Evolutionary conservation across 1,284 basidiomycete genomes (phyloP).

Genomic region (Cryptococcus hybrid): DNA sequence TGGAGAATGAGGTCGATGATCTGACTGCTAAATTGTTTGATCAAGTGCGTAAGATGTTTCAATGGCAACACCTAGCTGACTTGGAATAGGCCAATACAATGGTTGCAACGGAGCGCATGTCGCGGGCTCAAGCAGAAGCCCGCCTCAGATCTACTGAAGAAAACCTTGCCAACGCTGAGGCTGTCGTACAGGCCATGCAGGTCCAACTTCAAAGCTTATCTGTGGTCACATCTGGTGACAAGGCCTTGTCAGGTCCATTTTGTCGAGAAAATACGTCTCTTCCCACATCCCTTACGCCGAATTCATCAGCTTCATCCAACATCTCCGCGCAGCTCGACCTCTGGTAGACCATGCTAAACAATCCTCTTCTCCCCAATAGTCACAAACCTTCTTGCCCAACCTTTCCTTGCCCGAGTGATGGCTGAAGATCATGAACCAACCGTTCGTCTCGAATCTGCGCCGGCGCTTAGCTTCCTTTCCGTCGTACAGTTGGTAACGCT

Average conservation of each 20-base stretch:
- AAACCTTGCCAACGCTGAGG: constrained; percentile 78
- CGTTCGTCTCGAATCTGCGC: constrained; percentile 86
- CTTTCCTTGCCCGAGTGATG: constrained; percentile 78
- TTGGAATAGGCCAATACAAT: constrained; percentile 71
- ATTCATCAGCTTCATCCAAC: constrained; percentile 75
- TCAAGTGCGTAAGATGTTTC: constrained; percentile 48
- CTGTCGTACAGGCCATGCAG: constrained; percentile 80
- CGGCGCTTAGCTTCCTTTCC: constrained; percentile 91
- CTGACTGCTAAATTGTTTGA: constrained; percentile 83
- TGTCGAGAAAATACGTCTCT: constrained; percentile 56
- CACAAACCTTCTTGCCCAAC: constrained; percentile 68
- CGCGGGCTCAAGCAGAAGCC: constrained; percentile 70
- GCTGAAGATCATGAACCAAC: constrained; percentile 94
- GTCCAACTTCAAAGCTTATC: constrained; percentile 70
- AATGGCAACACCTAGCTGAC: constrained; percentile 2
- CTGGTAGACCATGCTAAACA: constrained; percentile 50
- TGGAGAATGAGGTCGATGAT: constrained; percentile 90
- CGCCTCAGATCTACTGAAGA: constrained; percentile 78
- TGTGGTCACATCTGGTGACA: not conserved
- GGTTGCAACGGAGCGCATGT: constrained; percentile 86
- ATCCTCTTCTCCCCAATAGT: constrained; percentile 60
- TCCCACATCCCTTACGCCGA: constrained; percentile 80
- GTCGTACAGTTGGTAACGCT: constrained; percentile 79
- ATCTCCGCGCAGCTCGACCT: constrained; percentile 72
- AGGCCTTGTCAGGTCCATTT: not conserved